Conservation (phyloP, 1,139 yeast genomes). For the Suhomyces chickasaworum region DNA sequence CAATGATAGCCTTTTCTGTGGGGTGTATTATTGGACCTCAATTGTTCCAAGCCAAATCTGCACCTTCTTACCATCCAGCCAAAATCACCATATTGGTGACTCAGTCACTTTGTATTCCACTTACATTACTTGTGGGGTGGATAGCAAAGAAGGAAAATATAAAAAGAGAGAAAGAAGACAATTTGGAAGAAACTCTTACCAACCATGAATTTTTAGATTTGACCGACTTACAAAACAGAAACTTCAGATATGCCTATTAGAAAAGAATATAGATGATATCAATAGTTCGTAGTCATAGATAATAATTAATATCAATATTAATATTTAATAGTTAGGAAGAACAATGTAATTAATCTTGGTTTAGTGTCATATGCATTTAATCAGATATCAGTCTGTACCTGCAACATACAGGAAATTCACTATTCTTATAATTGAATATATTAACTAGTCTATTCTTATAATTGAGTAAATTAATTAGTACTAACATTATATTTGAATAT, state of each 20-base stretch:
- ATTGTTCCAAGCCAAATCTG: slow-evolving; percentile 32
- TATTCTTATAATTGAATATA: no score
- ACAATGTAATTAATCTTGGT: neutral
- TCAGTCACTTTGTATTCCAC: slow-evolving; percentile 34
- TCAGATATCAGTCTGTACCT: no score
- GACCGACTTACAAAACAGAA: slow-evolving; percentile 24
- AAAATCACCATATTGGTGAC: slow-evolving; percentile 37
- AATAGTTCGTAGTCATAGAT: no score
- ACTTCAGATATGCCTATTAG: slow-evolving; percentile 19
- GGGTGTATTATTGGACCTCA: slow-evolving; percentile 46
- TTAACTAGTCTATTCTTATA: no score
- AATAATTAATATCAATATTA: no score
- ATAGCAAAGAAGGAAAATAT: slow-evolving; percentile 30
- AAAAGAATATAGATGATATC: no score
- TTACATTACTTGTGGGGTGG: slow-evolving; percentile 29
- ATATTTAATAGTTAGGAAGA: no score
- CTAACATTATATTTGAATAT: no score
- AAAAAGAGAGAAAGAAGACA: slow-evolving; percentile 24
- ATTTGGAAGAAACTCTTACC: slow-evolving; percentile 18
- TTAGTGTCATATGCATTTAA: neutral
- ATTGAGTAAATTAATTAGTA: no score
- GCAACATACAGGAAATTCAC: no score
- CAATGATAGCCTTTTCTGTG: slow-evolving; percentile 37
- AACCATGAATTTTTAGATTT: slow-evolving; percentile 31
- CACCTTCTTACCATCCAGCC: slow-evolving; percentile 38